Percentiles rank a stretch among this genome's conserved stretches.
Conservation (phyloP, 768 basidiomycete species). For the Dioszegia hungarica region DNA sequence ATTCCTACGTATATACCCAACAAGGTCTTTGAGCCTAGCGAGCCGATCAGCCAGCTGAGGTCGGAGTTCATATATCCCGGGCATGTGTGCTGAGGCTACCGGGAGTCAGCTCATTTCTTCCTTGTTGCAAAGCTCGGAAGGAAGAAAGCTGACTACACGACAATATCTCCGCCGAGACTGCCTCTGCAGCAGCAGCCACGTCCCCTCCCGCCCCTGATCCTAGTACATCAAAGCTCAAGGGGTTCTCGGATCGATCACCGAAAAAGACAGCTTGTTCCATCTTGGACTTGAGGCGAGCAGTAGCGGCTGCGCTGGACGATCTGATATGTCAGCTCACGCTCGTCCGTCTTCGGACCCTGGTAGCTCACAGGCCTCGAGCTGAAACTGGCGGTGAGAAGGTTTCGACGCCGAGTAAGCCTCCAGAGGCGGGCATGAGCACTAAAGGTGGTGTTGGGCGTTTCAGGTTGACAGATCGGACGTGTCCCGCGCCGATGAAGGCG, state of each 20-base stretch:
- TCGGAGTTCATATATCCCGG: slow-evolving; percentile 70
- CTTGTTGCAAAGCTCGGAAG: not conserved
- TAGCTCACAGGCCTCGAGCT: not conserved
- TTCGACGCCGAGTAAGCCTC: slow-evolving; percentile 26
- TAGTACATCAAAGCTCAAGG: slow-evolving; percentile 49
- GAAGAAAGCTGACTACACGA: slow-evolving; percentile 60
- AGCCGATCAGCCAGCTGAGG: slow-evolving; percentile 70
- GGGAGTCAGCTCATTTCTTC: not conserved
- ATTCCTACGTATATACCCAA: slow-evolving; percentile 83
- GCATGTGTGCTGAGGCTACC: slow-evolving; percentile 63
- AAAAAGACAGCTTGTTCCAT: slow-evolving; percentile 52
- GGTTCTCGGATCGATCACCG: slow-evolving; percentile 49
- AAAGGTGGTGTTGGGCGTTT: slow-evolving; percentile 12
- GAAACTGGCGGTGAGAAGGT: slow-evolving; percentile 10
- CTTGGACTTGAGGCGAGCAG: slow-evolving; percentile 45
- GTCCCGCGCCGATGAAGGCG: slow-evolving; percentile 46
- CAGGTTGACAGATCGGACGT: not conserved
- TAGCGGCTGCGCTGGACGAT: slow-evolving; percentile 20
- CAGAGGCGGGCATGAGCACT: slow-evolving; percentile 23
- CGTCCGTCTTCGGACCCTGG: not conserved
- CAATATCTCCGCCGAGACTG: slow-evolving; percentile 52
- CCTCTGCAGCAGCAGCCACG: slow-evolving; percentile 44
- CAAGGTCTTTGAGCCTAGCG: slow-evolving; percentile 74
- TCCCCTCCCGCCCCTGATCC: slow-evolving; percentile 45
- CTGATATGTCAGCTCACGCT: slow-evolving; percentile 9